A percentile compares a stretch with the other conserved stretches of the same genome.
Conservation (phyloP, 768 basidiomycete species). For the Multifurca ochricompacta region DNA sequence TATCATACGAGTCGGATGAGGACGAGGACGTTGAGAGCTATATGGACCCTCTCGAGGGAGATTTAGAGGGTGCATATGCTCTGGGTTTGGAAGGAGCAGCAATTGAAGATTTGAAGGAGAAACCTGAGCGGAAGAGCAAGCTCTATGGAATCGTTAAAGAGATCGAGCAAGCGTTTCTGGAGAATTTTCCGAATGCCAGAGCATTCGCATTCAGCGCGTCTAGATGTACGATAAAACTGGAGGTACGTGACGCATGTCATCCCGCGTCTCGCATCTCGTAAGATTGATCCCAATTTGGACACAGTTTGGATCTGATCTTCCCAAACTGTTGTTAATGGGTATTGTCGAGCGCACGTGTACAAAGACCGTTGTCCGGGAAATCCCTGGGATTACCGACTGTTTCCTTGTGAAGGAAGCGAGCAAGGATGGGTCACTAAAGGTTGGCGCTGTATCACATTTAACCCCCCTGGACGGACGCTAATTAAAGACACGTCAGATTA, state of each 20-base stretch:
- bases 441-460: constrained; percentile 22
- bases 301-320: constrained; percentile 84
- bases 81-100: constrained; percentile 31
- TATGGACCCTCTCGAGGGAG: constrained; percentile 44
- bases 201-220: constrained; percentile 62
- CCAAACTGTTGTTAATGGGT: constrained; percentile 90
- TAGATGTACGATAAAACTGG: constrained; percentile 71
- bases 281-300: neutral
- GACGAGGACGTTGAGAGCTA: constrained; percentile 47
- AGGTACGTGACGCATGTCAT: constrained; percentile 43
- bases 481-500: constrained; percentile 39
- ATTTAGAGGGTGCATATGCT: constrained; percentile 57
- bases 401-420: constrained; percentile 62
- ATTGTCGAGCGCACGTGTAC: constrained; percentile 85
- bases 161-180: constrained; percentile 46
- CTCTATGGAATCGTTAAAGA: constrained; percentile 37
- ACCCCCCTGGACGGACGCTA: neutral
- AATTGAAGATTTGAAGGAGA: constrained; percentile 31
- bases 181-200: constrained; percentile 55
- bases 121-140: constrained; percentile 23
- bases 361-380: constrained; percentile 81
- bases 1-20: constrained; percentile 70
- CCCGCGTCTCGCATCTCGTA: neutral
- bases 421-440: constrained; percentile 47
- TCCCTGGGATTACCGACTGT: constrained; percentile 81